Percentiles rank a stretch among this genome's conserved stretches.
phyloP scores from a whole-genome alignment of 192 early-diverging fungal species.

The Allomyces macrogynus region DNA sequence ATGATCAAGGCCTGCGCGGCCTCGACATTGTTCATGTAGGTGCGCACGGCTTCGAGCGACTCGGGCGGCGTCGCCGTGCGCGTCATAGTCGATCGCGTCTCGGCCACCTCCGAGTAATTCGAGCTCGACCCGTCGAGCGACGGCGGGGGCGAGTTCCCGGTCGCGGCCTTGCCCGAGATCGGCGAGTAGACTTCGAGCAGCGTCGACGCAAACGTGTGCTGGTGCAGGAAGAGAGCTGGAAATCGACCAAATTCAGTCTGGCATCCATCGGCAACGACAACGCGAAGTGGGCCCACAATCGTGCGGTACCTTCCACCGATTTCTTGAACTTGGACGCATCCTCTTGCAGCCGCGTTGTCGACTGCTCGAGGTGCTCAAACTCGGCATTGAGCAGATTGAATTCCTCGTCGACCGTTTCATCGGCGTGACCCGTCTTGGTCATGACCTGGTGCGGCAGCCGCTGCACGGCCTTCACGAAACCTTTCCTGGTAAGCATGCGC shows the following conservation, averaged over 20 bases:
- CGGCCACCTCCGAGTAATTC: not conserved
- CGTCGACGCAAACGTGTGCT: constrained; percentile 31
- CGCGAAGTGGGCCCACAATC: constrained; percentile 2
- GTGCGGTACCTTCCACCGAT: constrained; percentile 6
- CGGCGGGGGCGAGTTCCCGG: constrained; percentile 17
- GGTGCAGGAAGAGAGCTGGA: constrained; percentile 29
- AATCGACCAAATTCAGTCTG: constrained; percentile 8
- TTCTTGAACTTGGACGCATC: constrained; percentile 22
- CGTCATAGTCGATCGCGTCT: not conserved
- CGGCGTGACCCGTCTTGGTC: constrained; percentile 33
- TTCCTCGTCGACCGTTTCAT: constrained; percentile 39
- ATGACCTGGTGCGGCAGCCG: constrained; percentile 59
- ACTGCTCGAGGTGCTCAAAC: constrained; percentile 37
- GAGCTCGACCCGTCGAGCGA: constrained; percentile 16
- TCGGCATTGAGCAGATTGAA: constrained; percentile 35
- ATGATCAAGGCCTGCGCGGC: constrained; percentile 15
- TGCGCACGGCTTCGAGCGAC: constrained; percentile 11
- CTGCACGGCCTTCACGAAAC: constrained; percentile 56
- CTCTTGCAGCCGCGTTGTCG: constrained; percentile 29
- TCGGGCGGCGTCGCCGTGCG: constrained; percentile 1
- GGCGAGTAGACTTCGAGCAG: constrained; percentile 30
- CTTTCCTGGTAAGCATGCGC: constrained; percentile 22
- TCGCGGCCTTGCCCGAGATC: constrained; percentile 23
- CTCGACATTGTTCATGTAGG: constrained; percentile 22
- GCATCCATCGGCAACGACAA: constrained; percentile 15